phyloP scores from a whole-genome alignment of 495 filamentous ascomycete genomes.

The Neurospora tetraspora region DNA sequence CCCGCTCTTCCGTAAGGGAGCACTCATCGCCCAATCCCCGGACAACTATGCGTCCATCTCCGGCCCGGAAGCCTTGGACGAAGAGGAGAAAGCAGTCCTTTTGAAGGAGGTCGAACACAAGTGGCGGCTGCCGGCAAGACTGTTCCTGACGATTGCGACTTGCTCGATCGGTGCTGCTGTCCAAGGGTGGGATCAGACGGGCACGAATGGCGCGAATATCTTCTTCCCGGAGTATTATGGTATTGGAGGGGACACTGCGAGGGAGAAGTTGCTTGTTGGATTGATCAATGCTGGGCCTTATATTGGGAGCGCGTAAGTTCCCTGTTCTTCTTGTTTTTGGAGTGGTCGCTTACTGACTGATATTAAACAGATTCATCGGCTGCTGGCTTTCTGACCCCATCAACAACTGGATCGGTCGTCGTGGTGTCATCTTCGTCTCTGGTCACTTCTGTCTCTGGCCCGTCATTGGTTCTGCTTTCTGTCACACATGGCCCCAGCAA shows the following conservation, averaged over 20 bases:
- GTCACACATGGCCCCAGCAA: slow-evolving; percentile 53
- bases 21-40: slow-evolving; percentile 57
- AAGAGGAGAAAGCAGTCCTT: slow-evolving; percentile 44
- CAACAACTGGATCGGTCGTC: slow-evolving; percentile 55
- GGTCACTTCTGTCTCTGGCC: slow-evolving; percentile 53
- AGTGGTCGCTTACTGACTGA: background rate
- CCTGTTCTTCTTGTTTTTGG: background rate
- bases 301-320: slow-evolving; percentile 30
- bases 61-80: slow-evolving; percentile 40
- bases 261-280: slow-evolving; percentile 40
- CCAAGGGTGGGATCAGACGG: slow-evolving; percentile 65
- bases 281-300: slow-evolving; percentile 45
- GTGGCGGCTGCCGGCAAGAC: slow-evolving; percentile 53
- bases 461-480: slow-evolving; percentile 56
- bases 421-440: slow-evolving; percentile 57
- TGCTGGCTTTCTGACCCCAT: slow-evolving; percentile 66
- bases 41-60: slow-evolving; percentile 38
- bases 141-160: slow-evolving; percentile 54
- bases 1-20: slow-evolving; percentile 46
- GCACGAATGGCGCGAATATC: slow-evolving; percentile 68
- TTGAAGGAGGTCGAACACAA: slow-evolving; percentile 47
- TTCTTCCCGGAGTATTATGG: slow-evolving; percentile 44
- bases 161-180: slow-evolving; percentile 69
- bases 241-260: slow-evolving; percentile 35
- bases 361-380: slow-evolving; percentile 30